Conservation (phyloP, 352 stramenopile genomes). For the Pseudoperonospora humuli region DNA sequence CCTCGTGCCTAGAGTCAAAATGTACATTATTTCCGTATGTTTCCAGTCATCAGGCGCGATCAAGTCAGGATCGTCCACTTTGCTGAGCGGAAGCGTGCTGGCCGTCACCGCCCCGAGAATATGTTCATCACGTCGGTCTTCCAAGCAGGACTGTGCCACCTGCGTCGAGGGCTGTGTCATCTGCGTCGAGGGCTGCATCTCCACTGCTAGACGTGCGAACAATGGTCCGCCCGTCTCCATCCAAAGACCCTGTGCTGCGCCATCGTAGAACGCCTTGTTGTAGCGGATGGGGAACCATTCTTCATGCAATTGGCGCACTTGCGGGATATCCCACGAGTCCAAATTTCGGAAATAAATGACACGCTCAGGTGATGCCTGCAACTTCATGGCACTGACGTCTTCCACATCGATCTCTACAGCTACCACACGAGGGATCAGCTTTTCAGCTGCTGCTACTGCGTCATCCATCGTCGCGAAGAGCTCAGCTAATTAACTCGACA, state of each 20-base stretch:
- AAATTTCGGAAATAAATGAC: slow-evolving; percentile 72
- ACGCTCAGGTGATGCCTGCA: slow-evolving; percentile 16
- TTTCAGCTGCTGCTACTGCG: slow-evolving; percentile 1
- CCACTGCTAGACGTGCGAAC: slow-evolving; percentile 84
- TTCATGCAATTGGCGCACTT: slow-evolving; percentile 91
- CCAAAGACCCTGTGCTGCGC: slow-evolving; percentile 79
- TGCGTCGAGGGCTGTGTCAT: slow-evolving; percentile 2
- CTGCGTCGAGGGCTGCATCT: slow-evolving; percentile 24
- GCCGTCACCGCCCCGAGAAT: slow-evolving; percentile 89
- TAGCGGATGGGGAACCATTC: slow-evolving; percentile 97
- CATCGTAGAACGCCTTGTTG: slow-evolving; percentile 94
- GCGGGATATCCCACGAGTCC: slow-evolving; percentile 68
- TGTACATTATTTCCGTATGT: slow-evolving; percentile 92
- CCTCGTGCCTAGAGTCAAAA: slow-evolving; percentile 92
- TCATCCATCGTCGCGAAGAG: slow-evolving; percentile 2
- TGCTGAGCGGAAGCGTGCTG: slow-evolving; percentile 75
- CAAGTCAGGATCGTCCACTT: slow-evolving; percentile 52
- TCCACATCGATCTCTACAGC: slow-evolving; percentile 17
- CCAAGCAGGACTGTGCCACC: too few relatives aligned
- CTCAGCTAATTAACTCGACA: too few relatives aligned
- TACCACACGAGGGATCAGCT: slow-evolving; percentile 12
- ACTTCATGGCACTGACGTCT: slow-evolving; percentile 3
- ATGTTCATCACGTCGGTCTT: slow-evolving; percentile 16
- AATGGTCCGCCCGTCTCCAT: slow-evolving; percentile 81
- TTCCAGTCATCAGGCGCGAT: slow-evolving; percentile 44